These are phyloP conservation scores for Endoconidiophora laricicola DNA, from an alignment of 2,329 filamentous ascomycete species.

Conservation along the genomic window DNA sequence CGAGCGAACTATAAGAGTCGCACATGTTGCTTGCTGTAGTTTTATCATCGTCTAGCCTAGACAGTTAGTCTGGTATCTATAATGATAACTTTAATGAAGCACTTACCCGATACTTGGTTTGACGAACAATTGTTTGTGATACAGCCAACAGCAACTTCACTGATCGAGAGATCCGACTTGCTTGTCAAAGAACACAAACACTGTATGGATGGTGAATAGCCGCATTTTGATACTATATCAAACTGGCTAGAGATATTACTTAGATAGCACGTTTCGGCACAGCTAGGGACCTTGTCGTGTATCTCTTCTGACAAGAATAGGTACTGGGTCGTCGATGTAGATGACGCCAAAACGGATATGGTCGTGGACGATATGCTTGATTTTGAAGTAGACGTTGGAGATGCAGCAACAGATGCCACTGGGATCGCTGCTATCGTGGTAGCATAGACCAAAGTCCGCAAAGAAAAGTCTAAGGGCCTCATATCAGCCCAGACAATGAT, in stretches of 20 bases:
- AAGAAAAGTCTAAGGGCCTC: not conserved
- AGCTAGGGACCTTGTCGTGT: slow-evolving; percentile 4
- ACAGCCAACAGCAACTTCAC: slow-evolving; percentile 6
- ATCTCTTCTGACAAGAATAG: slow-evolving; percentile 4
- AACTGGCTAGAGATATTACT: slow-evolving; percentile 6
- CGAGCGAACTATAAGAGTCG: not conserved
- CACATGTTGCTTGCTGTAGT: slow-evolving; percentile 1
- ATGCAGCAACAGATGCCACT: not conserved
- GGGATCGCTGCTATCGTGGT: not conserved
- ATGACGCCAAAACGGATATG: not conserved
- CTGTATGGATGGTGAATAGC: slow-evolving; percentile 1
- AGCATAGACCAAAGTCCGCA: slow-evolving; percentile 1
- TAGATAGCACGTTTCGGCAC: slow-evolving; percentile 3
- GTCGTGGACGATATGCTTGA: not conserved
- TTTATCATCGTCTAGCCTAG: not conserved
- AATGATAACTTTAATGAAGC: not conserved
- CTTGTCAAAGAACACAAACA: slow-evolving; percentile 8
- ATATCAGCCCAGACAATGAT: not conserved
- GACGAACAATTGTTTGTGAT: slow-evolving; percentile 3
- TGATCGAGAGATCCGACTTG: not conserved
- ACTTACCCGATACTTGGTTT: slow-evolving; percentile 5
- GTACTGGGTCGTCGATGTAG: slow-evolving; percentile 1
- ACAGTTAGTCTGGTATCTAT: not conserved
- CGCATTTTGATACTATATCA: not conserved
- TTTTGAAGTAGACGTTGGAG: not conserved